Conservation (phyloP, 768 basidiomycete species). For the Leccinum imitatum region DNA sequence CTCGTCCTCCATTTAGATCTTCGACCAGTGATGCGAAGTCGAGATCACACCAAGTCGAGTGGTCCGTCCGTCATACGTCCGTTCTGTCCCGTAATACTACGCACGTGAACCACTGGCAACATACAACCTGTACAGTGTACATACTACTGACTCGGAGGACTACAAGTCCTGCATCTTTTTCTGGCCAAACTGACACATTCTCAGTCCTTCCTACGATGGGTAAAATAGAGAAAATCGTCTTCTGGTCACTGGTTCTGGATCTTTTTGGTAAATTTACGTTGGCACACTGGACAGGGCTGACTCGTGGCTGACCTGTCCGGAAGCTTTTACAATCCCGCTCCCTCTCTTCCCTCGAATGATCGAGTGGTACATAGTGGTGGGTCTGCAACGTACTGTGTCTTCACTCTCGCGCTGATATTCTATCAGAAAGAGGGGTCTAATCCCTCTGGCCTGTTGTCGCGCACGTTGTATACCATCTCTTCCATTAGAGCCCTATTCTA, state of each 20-base stretch:
- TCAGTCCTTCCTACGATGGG: conserved; percentile 40
- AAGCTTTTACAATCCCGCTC: conserved; percentile 92
- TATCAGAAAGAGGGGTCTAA: conserved; percentile 69
- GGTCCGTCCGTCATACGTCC: no score
- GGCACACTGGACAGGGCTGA: no score
- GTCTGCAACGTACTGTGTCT: conserved; percentile 15
- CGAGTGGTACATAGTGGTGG: conserved; percentile 82
- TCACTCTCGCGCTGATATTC: conserved; percentile 1
- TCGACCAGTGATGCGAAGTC: no score
- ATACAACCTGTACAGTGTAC: not conserved
- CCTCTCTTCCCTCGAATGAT: conserved; percentile 98
- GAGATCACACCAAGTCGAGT: no score
- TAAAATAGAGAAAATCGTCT: conserved; percentile 79
- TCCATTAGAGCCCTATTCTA: conserved; percentile 65
- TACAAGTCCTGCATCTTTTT: not conserved
- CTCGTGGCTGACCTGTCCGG: conserved; percentile 20
- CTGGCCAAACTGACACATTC: not conserved
- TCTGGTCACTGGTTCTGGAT: conserved; percentile 88
- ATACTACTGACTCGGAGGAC: not conserved
- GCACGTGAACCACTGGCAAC: not conserved
- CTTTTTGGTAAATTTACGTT: conserved; percentile 55
- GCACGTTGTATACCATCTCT: conserved; percentile 67
- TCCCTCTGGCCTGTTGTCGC: conserved; percentile 68
- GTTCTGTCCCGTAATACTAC: no score
- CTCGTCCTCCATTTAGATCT: no score